Evolutionary conservation across 495 filamentous ascomycete genomes (phyloP), one percentile per base, ranked within the genome.

Genomic region (Rhypophila decipiens): DNA sequence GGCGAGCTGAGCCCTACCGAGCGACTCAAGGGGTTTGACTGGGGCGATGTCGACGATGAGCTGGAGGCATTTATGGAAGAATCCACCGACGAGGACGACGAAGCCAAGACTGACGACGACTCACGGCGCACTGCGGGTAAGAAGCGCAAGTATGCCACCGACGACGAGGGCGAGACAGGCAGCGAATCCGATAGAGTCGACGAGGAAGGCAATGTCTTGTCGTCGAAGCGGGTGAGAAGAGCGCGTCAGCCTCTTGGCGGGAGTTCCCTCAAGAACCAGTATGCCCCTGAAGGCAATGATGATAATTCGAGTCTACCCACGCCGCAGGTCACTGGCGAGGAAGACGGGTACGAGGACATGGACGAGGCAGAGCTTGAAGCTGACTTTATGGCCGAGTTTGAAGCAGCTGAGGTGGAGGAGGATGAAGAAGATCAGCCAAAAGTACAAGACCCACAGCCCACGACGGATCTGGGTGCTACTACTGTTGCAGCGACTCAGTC

Each of bases 21-120:
- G 24, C 68, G 68, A 41, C 59, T 75, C 1, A 69, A 75, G 46
- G 60, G 58, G 18, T 77, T 81, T 46, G 75, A 85, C 42, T 84
- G 83, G 81, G 71, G 69, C 29, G 67, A 63, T 12, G 72, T 84
- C 11, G 82, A 88, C 51, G 83, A 85, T 40, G 89, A 94, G 57
- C 65, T 93, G 4, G 75, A 80, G 35, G 87, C 90, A 15, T 94
- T 93, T 53, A 68, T 93, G 49, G 84, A 64, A 1, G 61, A 61
- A 29, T 68, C 76, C 11, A 78, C 83, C 17, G 80, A 80, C 38
- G 84, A 82, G 24, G 59, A 50, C 5, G 67, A 65, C 0, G 58
- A 55, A 0, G 53, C 48, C 1, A 49, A 51, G 5, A 39, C 37
- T 47, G 72, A 52, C 58, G 68, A 46, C 49, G 71, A 56, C 13